Conservation (phyloP, 371 early-diverging fungal species). For the Mortierella sp. region DNA sequence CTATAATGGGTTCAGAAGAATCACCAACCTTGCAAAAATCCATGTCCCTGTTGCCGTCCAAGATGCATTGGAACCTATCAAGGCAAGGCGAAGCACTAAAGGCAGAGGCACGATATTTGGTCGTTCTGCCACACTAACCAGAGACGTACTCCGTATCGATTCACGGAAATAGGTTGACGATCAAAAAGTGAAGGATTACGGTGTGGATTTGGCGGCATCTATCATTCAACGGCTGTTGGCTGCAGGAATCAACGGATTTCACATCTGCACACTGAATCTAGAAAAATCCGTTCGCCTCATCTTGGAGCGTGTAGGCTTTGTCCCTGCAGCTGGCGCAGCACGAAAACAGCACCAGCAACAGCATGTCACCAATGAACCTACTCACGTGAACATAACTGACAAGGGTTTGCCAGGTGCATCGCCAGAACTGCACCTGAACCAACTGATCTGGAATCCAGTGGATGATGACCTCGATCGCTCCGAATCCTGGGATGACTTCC, state of each 20-base stretch:
- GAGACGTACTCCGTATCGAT: too few species aligned
- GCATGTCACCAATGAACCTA: slow-evolving; percentile 14
- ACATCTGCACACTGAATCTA: slow-evolving; percentile 91
- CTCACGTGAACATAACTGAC: slow-evolving; percentile 7
- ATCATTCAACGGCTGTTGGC: slow-evolving; percentile 74
- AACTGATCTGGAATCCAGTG: slow-evolving; percentile 36
- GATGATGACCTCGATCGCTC: slow-evolving; percentile 46
- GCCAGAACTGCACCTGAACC: slow-evolving; percentile 23
- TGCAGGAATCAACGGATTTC: slow-evolving; percentile 71
- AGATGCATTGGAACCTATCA: slow-evolving; percentile 81
- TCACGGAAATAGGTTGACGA: slow-evolving; percentile 75
- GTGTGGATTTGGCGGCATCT: slow-evolving; percentile 78
- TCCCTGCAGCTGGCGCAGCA: slow-evolving; percentile 32
- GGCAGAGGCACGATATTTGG: too few species aligned
- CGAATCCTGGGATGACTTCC: slow-evolving; percentile 95
- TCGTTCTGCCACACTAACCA: too few species aligned
- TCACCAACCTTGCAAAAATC: slow-evolving; percentile 86
- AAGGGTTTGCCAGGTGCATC: neutral
- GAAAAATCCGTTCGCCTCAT: slow-evolving; percentile 90
- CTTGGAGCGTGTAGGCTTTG: slow-evolving; percentile 75
- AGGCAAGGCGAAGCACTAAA: slow-evolving; percentile 54
- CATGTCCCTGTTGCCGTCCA: slow-evolving; percentile 78
- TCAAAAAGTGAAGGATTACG: slow-evolving; percentile 93
- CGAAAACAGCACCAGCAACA: slow-evolving; percentile 23
- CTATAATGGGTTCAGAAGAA: slow-evolving; percentile 89